Conservation (phyloP, 2,329 filamentous ascomycete genomes). For the Neurospora sp. region DNA sequence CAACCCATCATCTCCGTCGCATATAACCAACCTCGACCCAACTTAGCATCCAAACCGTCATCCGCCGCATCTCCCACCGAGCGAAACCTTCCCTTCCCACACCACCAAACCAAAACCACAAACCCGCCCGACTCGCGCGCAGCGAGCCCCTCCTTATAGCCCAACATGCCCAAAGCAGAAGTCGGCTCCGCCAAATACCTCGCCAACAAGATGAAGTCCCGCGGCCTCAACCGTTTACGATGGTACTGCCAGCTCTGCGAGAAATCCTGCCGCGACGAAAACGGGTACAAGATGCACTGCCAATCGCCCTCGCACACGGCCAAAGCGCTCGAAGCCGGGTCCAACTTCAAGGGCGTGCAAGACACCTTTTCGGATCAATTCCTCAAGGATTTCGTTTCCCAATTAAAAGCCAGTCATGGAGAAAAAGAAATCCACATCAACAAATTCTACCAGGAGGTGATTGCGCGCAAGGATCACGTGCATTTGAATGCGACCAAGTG, state of each 20-base stretch:
- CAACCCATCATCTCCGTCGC: background rate
- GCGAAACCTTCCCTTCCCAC: background rate
- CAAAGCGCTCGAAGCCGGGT: slow-evolving; percentile 82
- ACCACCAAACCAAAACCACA: background rate
- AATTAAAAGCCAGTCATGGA: slow-evolving; percentile 75
- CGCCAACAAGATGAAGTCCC: slow-evolving; percentile 80
- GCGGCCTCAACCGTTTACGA: slow-evolving; percentile 66
- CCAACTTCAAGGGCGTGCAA: slow-evolving; percentile 74
- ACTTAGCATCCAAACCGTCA: background rate
- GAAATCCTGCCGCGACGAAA: slow-evolving; percentile 59
- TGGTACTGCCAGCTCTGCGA: slow-evolving; percentile 52
- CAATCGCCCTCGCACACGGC: slow-evolving; percentile 79
- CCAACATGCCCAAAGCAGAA: slow-evolving; percentile 83
- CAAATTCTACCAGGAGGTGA: slow-evolving; percentile 91
- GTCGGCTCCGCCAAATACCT: slow-evolving; percentile 85
- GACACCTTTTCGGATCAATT: slow-evolving; percentile 81
- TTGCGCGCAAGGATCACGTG: slow-evolving; percentile 74
- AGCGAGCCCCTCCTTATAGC: slow-evolving; percentile 11
- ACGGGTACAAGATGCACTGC: slow-evolving; percentile 85
- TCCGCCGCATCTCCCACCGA: background rate
- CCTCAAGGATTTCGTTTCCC: slow-evolving; percentile 62
- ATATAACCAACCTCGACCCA: background rate
- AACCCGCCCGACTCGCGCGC: slow-evolving; percentile 14
- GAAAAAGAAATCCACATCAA: slow-evolving; percentile 87
- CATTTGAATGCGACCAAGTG: slow-evolving; percentile 94